A percentile compares a stretch with the other conserved stretches of the same genome.
Conservation (phyloP, 345 rosid genomes). For the Isatis tinctoria region DNA sequence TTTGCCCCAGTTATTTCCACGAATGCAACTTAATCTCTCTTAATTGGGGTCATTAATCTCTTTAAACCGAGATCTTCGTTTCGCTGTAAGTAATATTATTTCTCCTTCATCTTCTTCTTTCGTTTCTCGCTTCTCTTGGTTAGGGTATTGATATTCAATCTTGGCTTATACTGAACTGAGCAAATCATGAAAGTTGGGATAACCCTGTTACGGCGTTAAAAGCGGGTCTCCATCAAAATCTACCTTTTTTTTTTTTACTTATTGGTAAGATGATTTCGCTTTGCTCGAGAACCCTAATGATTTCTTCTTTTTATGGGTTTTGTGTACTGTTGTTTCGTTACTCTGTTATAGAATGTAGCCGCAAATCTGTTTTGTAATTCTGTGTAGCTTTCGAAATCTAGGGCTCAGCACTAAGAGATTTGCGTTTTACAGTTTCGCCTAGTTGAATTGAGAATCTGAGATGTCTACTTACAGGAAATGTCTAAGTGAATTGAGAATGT, state of each 20-base stretch:
- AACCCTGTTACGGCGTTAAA: background rate
- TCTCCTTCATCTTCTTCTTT: background rate
- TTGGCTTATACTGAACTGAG: too few relatives aligned
- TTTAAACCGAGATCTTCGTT: background rate
- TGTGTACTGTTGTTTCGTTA: background rate
- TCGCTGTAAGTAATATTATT: background rate
- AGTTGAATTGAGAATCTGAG: background rate
- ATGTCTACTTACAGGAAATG: background rate
- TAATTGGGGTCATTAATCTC: background rate
- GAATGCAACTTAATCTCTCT: background rate
- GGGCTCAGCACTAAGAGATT: background rate
- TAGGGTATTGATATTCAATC: background rate
- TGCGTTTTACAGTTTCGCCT: background rate
- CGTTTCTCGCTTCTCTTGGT: background rate
- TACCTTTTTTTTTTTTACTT: background rate
- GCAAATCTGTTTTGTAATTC: background rate
- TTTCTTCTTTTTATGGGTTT: background rate
- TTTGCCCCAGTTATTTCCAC: background rate
- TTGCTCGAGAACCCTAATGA: background rate
- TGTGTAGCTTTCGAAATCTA: background rate
- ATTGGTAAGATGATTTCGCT: constrained; percentile 5
- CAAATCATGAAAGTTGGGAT: background rate
- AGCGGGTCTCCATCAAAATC: constrained; percentile 7
- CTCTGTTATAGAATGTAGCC: background rate
- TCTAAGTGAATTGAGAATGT: background rate